Conservation (phyloP, 1,139 yeast genomes). For the Hemisphaericaspora subhashii region DNA sequence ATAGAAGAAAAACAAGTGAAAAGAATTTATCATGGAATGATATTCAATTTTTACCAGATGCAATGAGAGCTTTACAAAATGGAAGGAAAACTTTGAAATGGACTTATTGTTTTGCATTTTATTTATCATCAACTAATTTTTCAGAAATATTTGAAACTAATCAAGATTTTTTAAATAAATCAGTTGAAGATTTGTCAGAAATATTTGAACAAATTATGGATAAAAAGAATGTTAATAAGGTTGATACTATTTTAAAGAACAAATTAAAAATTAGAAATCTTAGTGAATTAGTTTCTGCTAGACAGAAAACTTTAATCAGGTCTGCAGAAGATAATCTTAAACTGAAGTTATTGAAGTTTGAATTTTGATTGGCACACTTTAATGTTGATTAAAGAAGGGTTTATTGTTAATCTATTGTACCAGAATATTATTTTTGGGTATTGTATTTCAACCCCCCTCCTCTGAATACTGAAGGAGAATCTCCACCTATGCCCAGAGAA, state of each 20-base stretch:
- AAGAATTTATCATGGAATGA: slow-evolving; percentile 79
- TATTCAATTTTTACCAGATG: slow-evolving; percentile 77
- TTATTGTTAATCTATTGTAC: no score
- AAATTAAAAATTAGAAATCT: slow-evolving; percentile 53
- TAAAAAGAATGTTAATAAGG: slow-evolving; percentile 35
- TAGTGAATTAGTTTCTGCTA: slow-evolving; percentile 43
- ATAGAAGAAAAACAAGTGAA: slow-evolving; percentile 21
- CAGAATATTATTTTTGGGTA: no score
- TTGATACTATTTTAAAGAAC: slow-evolving; percentile 41
- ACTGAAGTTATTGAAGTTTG: slow-evolving; percentile 14
- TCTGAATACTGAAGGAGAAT: no score
- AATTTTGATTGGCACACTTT: slow-evolving; percentile 2
- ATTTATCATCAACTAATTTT: slow-evolving; percentile 50
- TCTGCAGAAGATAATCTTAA: slow-evolving; percentile 47
- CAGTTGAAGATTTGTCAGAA: slow-evolving; percentile 79
- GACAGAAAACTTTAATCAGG: slow-evolving; percentile 51
- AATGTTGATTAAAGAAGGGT: no score
- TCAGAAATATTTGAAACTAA: slow-evolving; percentile 69
- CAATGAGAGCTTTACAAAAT: slow-evolving; percentile 60
- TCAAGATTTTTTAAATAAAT: slow-evolving; percentile 67
- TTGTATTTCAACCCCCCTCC: no score
- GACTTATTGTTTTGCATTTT: slow-evolving; percentile 85
- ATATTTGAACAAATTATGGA: slow-evolving; percentile 60
- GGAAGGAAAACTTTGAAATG: slow-evolving; percentile 84
- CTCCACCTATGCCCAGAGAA: no score